Evolutionary conservation across 2,329 filamentous ascomycete genomes (phyloP), one percentile per base, ranked within the genome.

Genomic region (Pezicula radicicola): DNA sequence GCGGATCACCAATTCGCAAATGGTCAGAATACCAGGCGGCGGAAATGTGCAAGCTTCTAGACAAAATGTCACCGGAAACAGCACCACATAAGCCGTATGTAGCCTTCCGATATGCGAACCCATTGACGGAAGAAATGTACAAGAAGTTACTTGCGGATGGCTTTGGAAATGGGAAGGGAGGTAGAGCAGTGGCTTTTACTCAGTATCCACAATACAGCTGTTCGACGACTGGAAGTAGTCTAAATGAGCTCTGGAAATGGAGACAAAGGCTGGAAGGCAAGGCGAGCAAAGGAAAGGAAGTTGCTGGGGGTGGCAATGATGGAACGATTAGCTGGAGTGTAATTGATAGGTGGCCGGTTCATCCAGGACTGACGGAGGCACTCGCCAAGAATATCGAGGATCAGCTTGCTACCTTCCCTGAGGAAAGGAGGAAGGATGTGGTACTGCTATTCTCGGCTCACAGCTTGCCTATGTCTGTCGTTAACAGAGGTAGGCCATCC

Each of bases 201-300:
- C 94, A 99, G 71, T 99, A 99, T 64, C 94, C 94, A 2, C 94
- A 99, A 69, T 99, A 99, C 72, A 96, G 91, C 18, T 99, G 95
- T 74, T 96, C 91, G 18, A 99, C 94, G 1, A 99, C 94, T 0
- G 94, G 94, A 19, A 96, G 91, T 70, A 96, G 91, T 56, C 74
- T 99, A 52, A 99, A 99, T 65, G 94, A 99, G 73, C 74, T 99
- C 35, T 99, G 94, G 94, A 97, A 95, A 73, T 97, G 92, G 91
- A 82, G 92, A 57, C 88, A 91, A 65, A 79, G 91, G 56, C 74
- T 99, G 49, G 92, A 97, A 70, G 90, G 89, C 37, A 91, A 90
- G 70, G 75, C 79, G 41, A 78, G 40, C 13, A 52, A 49, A 12
- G 43, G 48, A 39, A 30, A 49, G 30, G 9, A 33, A 33, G 30